Evolutionary conservation across 805 yeast genomes (phyloP).

Genomic region (Saturnispora zaruensis): DNA sequence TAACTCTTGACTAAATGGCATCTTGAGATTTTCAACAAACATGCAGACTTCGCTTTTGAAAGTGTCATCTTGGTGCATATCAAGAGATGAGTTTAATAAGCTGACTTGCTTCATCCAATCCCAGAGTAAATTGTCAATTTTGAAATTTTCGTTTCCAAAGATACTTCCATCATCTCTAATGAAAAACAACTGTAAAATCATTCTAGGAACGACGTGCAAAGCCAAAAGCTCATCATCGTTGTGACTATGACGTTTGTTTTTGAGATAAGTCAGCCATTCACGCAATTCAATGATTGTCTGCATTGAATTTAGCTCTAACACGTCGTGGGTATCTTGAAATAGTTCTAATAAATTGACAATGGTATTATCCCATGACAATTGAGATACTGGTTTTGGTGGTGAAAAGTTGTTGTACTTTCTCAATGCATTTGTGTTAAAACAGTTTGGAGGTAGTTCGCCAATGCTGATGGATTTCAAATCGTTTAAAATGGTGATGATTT

Average conservation of each 20-base stretch:
- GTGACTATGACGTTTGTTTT: conserved; percentile 21
- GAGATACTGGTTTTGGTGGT: conserved; percentile 34
- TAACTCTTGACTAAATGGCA: conserved; percentile 37
- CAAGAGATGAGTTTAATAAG: conserved; percentile 17
- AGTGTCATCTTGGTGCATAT: not conserved
- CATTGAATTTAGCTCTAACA: conserved; percentile 28
- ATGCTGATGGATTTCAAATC: not conserved
- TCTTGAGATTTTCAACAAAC: conserved; percentile 39
- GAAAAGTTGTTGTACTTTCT: conserved; percentile 38
- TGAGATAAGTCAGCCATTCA: conserved; percentile 21
- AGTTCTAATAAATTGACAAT: conserved; percentile 20
- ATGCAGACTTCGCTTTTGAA: conserved; percentile 15
- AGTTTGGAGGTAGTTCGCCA: conserved; percentile 21
- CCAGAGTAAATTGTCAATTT: conserved; percentile 30
- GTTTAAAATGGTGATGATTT: conserved; percentile 1
- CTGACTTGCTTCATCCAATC: conserved; percentile 20
- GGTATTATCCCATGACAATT: conserved; percentile 14
- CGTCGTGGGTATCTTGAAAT: conserved; percentile 31
- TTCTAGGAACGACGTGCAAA: conserved; percentile 47
- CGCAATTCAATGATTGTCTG: conserved; percentile 21
- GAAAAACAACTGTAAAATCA: conserved; percentile 51
- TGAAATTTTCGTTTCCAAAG: conserved; percentile 37
- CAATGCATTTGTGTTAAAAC: conserved; percentile 41
- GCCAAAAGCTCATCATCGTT: conserved; percentile 27
- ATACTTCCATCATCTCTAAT: conserved; percentile 55